Conservation (phyloP, 306 rosid species). For the Pterocarpus macrocarpus region DNA sequence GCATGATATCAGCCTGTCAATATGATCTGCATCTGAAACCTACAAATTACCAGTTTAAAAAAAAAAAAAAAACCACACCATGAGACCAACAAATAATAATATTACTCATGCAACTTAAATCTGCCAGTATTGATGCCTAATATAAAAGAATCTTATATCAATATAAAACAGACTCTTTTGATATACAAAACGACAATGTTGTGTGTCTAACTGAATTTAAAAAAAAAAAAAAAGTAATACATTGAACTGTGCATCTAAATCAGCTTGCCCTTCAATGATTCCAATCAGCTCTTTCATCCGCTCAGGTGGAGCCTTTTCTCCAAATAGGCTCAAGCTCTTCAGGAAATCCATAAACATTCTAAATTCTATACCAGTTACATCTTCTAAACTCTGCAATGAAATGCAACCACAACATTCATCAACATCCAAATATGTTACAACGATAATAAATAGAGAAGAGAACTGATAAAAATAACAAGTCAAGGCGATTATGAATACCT, state of each 20-base stretch:
- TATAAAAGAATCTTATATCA: conserved; percentile 10
- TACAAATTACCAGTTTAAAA: conserved; percentile 53
- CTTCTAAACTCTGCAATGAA: conserved; percentile 79
- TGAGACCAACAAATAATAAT: conserved; percentile 14
- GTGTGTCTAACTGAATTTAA: not conserved
- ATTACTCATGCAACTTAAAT: conserved; percentile 8
- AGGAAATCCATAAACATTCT: conserved; percentile 93
- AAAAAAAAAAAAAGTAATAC: conserved; percentile 52
- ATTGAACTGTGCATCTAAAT: conserved; percentile 81
- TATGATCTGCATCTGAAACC: conserved; percentile 93
- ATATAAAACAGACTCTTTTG: conserved; percentile 24
- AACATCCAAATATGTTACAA: conserved; percentile 36
- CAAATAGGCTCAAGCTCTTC: conserved; percentile 82
- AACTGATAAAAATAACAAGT: conserved; percentile 33
- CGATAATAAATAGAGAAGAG: conserved; percentile 8
- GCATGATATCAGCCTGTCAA: conserved; percentile 92
- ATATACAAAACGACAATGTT: conserved; percentile 1
- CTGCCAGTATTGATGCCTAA: conserved; percentile 13
- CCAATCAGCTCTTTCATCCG: conserved; percentile 90
- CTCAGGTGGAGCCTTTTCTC: conserved; percentile 88
- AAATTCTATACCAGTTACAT: conserved; percentile 91
- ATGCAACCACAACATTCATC: conserved; percentile 50
- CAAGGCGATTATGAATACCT: conserved; percentile 56
- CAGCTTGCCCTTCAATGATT: conserved; percentile 97
- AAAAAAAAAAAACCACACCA: conserved; percentile 8